These are phyloP conservation scores for Halophytophthora polymorphica DNA, from an alignment of 352 stramenopile genomes.

Conservation along the genomic window DNA sequence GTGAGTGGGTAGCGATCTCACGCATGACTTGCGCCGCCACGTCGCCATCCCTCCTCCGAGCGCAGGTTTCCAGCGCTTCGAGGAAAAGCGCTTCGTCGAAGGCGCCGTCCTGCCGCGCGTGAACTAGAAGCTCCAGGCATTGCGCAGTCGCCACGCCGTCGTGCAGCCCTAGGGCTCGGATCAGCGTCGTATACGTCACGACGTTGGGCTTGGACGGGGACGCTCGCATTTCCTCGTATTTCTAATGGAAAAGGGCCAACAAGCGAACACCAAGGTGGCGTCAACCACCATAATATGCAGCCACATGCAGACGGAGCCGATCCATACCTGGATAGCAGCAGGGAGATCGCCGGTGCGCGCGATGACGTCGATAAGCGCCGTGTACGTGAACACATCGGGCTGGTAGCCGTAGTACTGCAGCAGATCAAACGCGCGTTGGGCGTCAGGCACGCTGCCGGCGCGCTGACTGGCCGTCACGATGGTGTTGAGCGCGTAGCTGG, in stretches of 20 bases:
- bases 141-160: slow-evolving; percentile 29
- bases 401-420: slow-evolving; percentile 46
- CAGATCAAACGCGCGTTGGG: slow-evolving; percentile 58
- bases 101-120: slow-evolving; percentile 44
- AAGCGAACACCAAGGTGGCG: not conserved
- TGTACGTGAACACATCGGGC: slow-evolving; percentile 81
- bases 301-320: not conserved
- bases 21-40: slow-evolving; percentile 32
- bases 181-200: slow-evolving; percentile 72
- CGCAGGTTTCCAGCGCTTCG: slow-evolving; percentile 58
- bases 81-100: slow-evolving; percentile 66
- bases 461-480: slow-evolving; percentile 77
- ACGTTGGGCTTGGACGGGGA: slow-evolving; percentile 66
- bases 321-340: slow-evolving; percentile 41
- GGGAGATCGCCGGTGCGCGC: slow-evolving; percentile 44
- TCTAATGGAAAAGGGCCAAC: slow-evolving; percentile 13
- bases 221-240: slow-evolving; percentile 61
- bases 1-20: slow-evolving; percentile 28
- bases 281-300: not conserved
- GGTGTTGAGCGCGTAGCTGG: slow-evolving; percentile 74
- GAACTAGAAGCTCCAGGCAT: slow-evolving; percentile 42
- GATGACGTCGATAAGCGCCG: slow-evolving; percentile 73
- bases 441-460: slow-evolving; percentile 50
- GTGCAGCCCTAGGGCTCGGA: slow-evolving; percentile 44
- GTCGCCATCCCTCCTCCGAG: slow-evolving; percentile 30